A percentile compares a stretch with the other conserved stretches of the same genome.
Evolutionary conservation across 78 protist genomes (phyloP).

Genomic region (Dictyostelium discoideum): dicty_2.7 NC_007090.3:2816001-2816500

Average conservation of each 20-base stretch:
- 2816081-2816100: conserved; percentile 10
- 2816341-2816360: conserved; percentile 21
- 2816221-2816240: background rate
- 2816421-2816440: conserved; percentile 37
- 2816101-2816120: conserved; percentile 6
- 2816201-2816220: background rate
- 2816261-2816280: background rate
- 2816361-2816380: conserved; percentile 3
- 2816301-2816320: conserved; percentile 47
- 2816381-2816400: conserved; percentile 51
- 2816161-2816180: background rate
- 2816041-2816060: background rate
- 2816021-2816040: background rate
- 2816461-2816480: conserved; percentile 72
- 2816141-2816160: conserved; percentile 6
- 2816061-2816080: background rate
- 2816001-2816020: background rate
- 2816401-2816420: conserved; percentile 71
- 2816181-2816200: background rate
- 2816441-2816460: background rate
- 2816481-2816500: conserved; percentile 49
- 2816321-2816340: conserved; percentile 35
- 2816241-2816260: background rate
- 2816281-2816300: conserved; percentile 5
- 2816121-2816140: conserved; percentile 21